Evolutionary conservation across 1,139 yeast species (phyloP), one percentile per base, ranked within the genome.

Genomic region (Candida albicans): DNA sequence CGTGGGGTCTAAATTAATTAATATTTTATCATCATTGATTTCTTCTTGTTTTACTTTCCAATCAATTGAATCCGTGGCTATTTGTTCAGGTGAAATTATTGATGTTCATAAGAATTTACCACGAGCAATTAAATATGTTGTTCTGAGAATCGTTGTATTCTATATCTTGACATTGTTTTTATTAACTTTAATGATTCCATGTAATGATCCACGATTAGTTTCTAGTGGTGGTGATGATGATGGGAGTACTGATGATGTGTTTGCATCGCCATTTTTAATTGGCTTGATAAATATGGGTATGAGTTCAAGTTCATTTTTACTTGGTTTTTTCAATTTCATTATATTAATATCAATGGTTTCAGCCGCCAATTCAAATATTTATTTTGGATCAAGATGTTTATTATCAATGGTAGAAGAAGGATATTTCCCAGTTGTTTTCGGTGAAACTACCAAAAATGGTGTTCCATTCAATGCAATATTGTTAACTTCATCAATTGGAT

Each of bases 1-100:
- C 86, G 85, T 38, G 26, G 41, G 35, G 9, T 40, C 48, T 22
- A 44, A 47, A 26, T 10, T 43, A 8, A 12, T 49, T 8, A 42
- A 43, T 34, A 15, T 50, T 5, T 42, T 49, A 49, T 62, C 39
- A 55, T 59, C 46, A 54, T 60, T 49, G 56, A 46, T 65, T 35
- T 54, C 66, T 7, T 66, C 70, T 8, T 65, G 68, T 35, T 67
- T 66, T 53, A 58, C 68, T 46, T 55, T 68, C 52, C 61, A 65
- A 51, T 64, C 65, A 45, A 55, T 67, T 30, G 79, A 73, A 52
- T 65, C 73, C 51, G 64, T 69, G 41, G 72, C 73, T 24, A 58
- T 56, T 8, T 49, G 57, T 25, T 47, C 59, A 3, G 62, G 61
- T 2, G 63, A 58, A 41, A 49, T 52, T 12, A 29, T 43, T 32